Conservation (phyloP, 495 filamentous ascomycete genomes). For the Staphylotrichum tortipilum region DNA sequence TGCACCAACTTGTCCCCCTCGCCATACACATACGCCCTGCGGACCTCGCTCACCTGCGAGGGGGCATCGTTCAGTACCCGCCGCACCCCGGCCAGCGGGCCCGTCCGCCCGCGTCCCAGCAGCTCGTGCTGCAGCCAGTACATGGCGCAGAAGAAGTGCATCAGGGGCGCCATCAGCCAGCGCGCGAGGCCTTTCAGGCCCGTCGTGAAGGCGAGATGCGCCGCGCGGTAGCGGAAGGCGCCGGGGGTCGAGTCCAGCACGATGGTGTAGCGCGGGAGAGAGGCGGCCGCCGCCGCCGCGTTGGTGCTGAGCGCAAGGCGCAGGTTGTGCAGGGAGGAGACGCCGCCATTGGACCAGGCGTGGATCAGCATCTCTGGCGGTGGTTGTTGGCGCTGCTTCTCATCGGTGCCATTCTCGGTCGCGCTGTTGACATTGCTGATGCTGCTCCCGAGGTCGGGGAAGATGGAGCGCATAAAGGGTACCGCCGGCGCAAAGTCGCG, state of each 20-base stretch:
- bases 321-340: slow-evolving; percentile 18
- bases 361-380: slow-evolving; percentile 33
- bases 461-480: slow-evolving; percentile 12
- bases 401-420: neutral
- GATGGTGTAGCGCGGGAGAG: slow-evolving; percentile 24
- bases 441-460: slow-evolving; percentile 1
- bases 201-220: slow-evolving; percentile 21
- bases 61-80: slow-evolving; percentile 26
- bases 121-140: slow-evolving; percentile 24
- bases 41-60: slow-evolving; percentile 22
- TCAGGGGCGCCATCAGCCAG: slow-evolving; percentile 20
- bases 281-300: slow-evolving; percentile 19
- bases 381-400: neutral
- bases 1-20: slow-evolving; percentile 32
- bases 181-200: slow-evolving; percentile 9
- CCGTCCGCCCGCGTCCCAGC: slow-evolving; percentile 13
- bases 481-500: slow-evolving; percentile 14
- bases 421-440: too few species aligned
- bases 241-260: slow-evolving; percentile 38
- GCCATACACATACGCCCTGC: slow-evolving; percentile 37
- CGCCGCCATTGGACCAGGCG: slow-evolving; percentile 39
- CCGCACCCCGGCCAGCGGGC: slow-evolving; percentile 19
- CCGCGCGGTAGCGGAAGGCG: slow-evolving; percentile 18
- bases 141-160: slow-evolving; percentile 19
- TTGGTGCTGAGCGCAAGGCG: slow-evolving; percentile 15